These are phyloP conservation scores for Coemansia sp. DNA, from an alignment of 192 early-diverging fungal species.

Conservation along the genomic window DNA sequence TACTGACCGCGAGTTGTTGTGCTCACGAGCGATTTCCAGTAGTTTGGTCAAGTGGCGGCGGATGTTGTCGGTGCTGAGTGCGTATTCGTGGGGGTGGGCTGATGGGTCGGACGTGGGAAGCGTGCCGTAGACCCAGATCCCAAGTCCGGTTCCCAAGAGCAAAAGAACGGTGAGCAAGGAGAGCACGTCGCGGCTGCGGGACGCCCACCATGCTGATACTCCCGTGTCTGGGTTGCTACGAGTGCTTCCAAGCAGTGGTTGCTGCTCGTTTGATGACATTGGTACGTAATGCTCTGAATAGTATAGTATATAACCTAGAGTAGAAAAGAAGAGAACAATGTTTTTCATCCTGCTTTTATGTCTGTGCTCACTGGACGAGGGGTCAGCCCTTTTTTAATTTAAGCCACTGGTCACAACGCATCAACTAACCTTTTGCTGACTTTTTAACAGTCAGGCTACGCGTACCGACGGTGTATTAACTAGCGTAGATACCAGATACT, in stretches of 20 bases:
- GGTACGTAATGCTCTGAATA: background rate
- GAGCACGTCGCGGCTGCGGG: slow-evolving; percentile 29
- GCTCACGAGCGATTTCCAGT: slow-evolving; percentile 34
- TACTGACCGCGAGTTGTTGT: slow-evolving; percentile 52
- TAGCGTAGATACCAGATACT: too few relatives aligned
- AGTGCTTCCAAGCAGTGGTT: background rate
- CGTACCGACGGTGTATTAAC: too few relatives aligned
- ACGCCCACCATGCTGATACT: slow-evolving; percentile 23
- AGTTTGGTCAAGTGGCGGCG: slow-evolving; percentile 30
- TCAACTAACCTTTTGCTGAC: too few relatives aligned
- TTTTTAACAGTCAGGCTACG: too few relatives aligned
- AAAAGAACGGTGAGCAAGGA: slow-evolving; percentile 35
- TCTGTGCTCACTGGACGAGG: background rate
- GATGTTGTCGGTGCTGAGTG: slow-evolving; percentile 38
- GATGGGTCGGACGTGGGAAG: slow-evolving; percentile 46
- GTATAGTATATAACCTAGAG: background rate
- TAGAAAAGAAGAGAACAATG: background rate
- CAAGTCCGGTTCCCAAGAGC: slow-evolving; percentile 33
- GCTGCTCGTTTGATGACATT: background rate
- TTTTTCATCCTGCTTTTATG: background rate
- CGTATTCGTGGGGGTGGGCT: slow-evolving; percentile 46
- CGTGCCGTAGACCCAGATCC: slow-evolving; percentile 52
- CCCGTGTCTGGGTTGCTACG: background rate
- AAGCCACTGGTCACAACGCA: too few relatives aligned
- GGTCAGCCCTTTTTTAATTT: background rate